Evolutionary conservation across 2,329 filamentous ascomycete species (phyloP).

Genomic region (Phyllosticta ampelicida): DNA sequence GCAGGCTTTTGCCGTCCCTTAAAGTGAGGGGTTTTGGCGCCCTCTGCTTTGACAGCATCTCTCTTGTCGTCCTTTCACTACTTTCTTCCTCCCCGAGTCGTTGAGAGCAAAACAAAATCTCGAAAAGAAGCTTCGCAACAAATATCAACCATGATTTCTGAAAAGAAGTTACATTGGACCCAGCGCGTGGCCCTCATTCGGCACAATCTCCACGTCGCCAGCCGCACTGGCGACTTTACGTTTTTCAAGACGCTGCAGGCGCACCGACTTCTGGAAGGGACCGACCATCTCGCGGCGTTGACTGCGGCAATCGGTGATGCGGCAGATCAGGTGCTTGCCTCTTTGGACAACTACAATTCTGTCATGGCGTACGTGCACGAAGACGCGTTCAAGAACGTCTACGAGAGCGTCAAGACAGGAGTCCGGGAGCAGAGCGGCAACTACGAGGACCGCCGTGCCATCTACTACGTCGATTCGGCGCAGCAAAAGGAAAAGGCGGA

Average conservation of each 20-base stretch:
- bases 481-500: slow-evolving; percentile 37
- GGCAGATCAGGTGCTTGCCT: slow-evolving; percentile 32
- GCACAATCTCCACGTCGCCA: slow-evolving; percentile 35
- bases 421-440: slow-evolving; percentile 11
- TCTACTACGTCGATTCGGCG: slow-evolving; percentile 33
- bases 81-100: neutral
- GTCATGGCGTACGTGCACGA: slow-evolving; percentile 37
- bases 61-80: neutral
- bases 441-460: slow-evolving; percentile 18
- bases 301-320: slow-evolving; percentile 31
- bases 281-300: slow-evolving; percentile 35
- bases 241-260: slow-evolving; percentile 39
- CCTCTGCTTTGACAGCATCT: neutral
- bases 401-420: slow-evolving; percentile 30
- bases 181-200: slow-evolving; percentile 35
- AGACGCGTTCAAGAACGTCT: slow-evolving; percentile 37
- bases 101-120: neutral
- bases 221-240: slow-evolving; percentile 34
- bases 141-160: slow-evolving; percentile 1
- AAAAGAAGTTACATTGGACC: slow-evolving; percentile 33
- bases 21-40: neutral
- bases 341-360: slow-evolving; percentile 36
- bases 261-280: slow-evolving; percentile 33
- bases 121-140: neutral
- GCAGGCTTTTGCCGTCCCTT: neutral